These are phyloP conservation scores for Vaccinium corymbosum DNA, from an alignment of 148 eudicot genomes.

Conservation along the genomic window DNA sequence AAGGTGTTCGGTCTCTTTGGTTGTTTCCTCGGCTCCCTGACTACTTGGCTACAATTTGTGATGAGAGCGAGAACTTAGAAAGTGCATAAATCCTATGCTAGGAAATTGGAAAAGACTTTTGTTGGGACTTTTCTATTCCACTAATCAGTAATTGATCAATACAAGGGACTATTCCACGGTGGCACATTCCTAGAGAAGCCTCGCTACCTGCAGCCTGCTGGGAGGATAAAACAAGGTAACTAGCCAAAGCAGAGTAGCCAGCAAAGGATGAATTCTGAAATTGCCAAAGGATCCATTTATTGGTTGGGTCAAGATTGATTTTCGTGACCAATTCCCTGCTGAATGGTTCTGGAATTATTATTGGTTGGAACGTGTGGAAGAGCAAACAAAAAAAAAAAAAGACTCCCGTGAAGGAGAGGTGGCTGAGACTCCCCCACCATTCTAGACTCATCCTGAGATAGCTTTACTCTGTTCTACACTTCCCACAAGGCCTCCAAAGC, in stretches of 20 bases:
- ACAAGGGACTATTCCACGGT: neutral
- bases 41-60: neutral
- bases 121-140: neutral
- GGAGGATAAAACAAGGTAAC: neutral
- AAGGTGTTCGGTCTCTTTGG: neutral
- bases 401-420: neutral
- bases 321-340: neutral
- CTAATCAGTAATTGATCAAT: neutral
- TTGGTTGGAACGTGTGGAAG: neutral
- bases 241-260: neutral
- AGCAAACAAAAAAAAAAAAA: neutral
- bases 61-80: neutral
- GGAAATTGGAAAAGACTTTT: neutral
- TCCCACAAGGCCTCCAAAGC: neutral
- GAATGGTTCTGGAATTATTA: neutral
- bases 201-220: neutral
- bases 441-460: neutral
- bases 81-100: neutral
- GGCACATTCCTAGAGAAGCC: neutral
- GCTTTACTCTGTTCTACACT: neutral
- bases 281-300: neutral
- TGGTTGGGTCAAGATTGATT: neutral
- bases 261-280: neutral
- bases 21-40: neutral
- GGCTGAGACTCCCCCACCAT: neutral